phyloP scores from a whole-genome alignment of 1,284 basidiomycete species.

The Microbotryum violaceum region DNA sequence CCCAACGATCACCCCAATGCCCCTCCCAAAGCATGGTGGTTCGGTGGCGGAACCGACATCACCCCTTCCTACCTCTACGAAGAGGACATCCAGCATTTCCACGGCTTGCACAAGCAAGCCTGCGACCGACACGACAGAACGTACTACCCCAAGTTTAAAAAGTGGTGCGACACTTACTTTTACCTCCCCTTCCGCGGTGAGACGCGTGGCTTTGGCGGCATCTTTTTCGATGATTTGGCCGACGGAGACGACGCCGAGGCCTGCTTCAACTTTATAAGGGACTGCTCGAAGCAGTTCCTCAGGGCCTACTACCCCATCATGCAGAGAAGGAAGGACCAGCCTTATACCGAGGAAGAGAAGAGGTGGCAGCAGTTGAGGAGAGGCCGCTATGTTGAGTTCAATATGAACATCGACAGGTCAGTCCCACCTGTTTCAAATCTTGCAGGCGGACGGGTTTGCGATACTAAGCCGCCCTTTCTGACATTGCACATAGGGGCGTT shows the following conservation, averaged over 20 bases:
- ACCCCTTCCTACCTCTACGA: conserved; percentile 89
- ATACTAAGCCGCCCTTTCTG: no score
- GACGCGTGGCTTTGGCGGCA: conserved; percentile 80
- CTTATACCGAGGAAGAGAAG: conserved; percentile 57
- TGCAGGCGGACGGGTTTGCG: no score
- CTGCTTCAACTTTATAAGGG: conserved; percentile 66
- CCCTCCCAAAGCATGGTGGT: conserved; percentile 78
- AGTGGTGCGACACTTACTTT: conserved; percentile 98
- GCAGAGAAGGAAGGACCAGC: conserved; percentile 49
- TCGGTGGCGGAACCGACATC: conserved; percentile 92
- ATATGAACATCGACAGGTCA: conserved; percentile 67
- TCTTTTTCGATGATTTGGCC: conserved; percentile 89
- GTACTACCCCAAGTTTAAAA: conserved; percentile 77
- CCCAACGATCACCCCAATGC: conserved; percentile 26
- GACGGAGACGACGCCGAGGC: conserved; percentile 52
- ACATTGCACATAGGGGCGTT: background rate
- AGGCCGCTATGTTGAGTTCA: conserved; percentile 91
- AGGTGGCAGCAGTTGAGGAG: conserved; percentile 85
- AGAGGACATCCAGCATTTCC: conserved; percentile 83
- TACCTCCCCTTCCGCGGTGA: conserved; percentile 87
- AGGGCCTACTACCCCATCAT: conserved; percentile 83
- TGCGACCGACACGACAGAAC: conserved; percentile 64
- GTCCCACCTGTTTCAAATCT: no score
- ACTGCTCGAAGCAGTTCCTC: conserved; percentile 68
- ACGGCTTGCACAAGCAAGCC: conserved; percentile 64